phyloP scores from a whole-genome alignment of 495 filamentous ascomycete species.

The Penicillium dipodomyicola region DNA sequence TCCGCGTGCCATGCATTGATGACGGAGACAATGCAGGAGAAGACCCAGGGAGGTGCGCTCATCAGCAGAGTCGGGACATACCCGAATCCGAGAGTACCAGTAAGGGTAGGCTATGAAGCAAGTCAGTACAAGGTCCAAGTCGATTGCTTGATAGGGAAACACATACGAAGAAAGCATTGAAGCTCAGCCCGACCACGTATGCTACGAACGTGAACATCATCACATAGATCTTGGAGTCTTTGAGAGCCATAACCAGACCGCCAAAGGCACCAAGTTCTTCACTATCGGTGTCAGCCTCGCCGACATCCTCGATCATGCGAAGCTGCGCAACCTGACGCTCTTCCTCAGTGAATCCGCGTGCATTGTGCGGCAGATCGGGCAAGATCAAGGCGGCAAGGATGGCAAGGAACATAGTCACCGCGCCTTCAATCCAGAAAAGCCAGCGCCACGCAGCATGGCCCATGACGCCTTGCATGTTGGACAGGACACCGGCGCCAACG shows the following conservation, averaged over 20 bases:
- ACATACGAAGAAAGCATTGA: conserved; percentile 40
- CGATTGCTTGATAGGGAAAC: no score
- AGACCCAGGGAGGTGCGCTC: conserved; percentile 72
- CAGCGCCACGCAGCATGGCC: conserved; percentile 59
- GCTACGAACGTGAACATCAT: conserved; percentile 50
- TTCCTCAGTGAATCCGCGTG: conserved; percentile 64
- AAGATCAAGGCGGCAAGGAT: conserved; percentile 55
- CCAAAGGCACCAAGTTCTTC: conserved; percentile 60
- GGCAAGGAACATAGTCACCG: conserved; percentile 34
- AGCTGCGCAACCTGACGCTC: conserved; percentile 66
- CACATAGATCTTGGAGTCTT: conserved; percentile 69
- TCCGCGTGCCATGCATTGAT: conserved; percentile 79
- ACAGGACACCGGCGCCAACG: conserved; percentile 47
- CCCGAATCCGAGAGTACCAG: conserved; percentile 65
- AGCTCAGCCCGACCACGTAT: conserved; percentile 35
- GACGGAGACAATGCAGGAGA: conserved; percentile 68
- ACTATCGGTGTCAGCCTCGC: conserved; percentile 63
- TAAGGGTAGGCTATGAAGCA: conserved; percentile 77
- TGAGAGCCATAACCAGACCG: conserved; percentile 65
- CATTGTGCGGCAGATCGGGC: conserved; percentile 73
- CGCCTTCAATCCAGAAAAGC: conserved; percentile 58
- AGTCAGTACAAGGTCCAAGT: conserved; percentile 51
- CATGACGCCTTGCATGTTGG: conserved; percentile 40
- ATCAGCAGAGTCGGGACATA: conserved; percentile 70
- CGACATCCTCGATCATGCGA: conserved; percentile 74